Evolutionary conservation across 192 early-diverging fungal species (phyloP), one percentile per base, ranked within the genome.

Genomic region (Backusella tuberculispora): DNA sequence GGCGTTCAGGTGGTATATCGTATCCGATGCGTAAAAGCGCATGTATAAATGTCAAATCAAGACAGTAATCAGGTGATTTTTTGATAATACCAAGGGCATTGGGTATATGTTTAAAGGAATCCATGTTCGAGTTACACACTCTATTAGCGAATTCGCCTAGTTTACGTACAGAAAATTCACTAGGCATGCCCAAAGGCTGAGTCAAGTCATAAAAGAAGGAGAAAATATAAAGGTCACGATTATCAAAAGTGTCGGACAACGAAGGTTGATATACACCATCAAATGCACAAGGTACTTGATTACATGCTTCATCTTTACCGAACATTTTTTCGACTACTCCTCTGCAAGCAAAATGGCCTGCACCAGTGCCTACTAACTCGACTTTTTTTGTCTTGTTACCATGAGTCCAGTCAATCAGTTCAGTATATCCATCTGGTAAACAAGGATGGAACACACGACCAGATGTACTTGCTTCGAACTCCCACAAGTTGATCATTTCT

Each of bases 201-300:
- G 92, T 89, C 47, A 92, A 88, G 78, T 99, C 98, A 85, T 94
- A 99, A 78, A 99, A 97, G 88, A 91, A 99, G 24, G 95, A 96
- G 83, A 99, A 98, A 12, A 95, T 92, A 81, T 96, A 97, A 34
- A 99, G 89, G 45, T 96, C 95, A 38, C 90, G 85, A 1, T 80
- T 72, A 17, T 82, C 80, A 81, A 97, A 97, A 2, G 89, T 88
- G 63, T 85, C 77, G 14, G 76, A 69, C 6, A 98, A 81, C 7
- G 86, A 85, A 7, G 98, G 98, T 79, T 96, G 95, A 81, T 97
- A 96, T 4, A 97, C 88, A 46, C 98, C 96, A 70, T 95, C 84
- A 80, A 97, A 99, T 10, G 94, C 90, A 85, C 98, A 99, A 9
- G 94, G 94, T 34, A 71, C 46, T 29, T 81, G 53, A 19, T 73